Base-by-base conservation (phyloP, 306 rosid genomes). In the Fragaria vesca region DNA sequence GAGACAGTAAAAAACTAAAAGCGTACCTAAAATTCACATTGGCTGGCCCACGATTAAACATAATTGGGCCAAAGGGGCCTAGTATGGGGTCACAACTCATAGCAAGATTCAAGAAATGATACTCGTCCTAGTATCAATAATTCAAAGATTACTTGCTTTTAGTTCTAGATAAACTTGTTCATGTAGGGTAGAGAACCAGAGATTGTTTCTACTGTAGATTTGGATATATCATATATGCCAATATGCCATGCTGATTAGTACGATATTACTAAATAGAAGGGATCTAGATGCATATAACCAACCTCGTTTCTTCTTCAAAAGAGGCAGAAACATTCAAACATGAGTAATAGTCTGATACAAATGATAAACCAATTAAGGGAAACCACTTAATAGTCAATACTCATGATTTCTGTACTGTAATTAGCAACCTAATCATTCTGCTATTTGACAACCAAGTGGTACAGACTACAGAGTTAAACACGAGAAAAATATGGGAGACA, bases 11-110 rank as follows among this genome's bases (percentile, higher is more conserved):
- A 58, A 26, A 18, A 4, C 34, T 32, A 32, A 32, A 32, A 32
- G 34, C 34, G 57, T 15, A 43, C 58, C 69, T 21, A 3, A 3
- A 36, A 62, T 18, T 46, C 60, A 16, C 71, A 7, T 11, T 75
- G 61, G 36, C 58, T 60, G 57, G 50, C 30, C 78, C 57, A 62
- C 78, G 47, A 18, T 21, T 18, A 74, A 5, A 32, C 70, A 6
- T 4, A 30, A 1, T 75, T 46, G 62, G 71, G 71, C 46, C 70
- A 28, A 57, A 16, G 69, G 69, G 69, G 69, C 45, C 69, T 65
- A 43, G 6, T 6, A 17, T 24, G 71, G 40, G 34, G 16, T 38
- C 48, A 18, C 3, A 66, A 30, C 71, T 13, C n/a, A 13, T 58
- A 8, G 43, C 28, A 58, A 20, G 50, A 34, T 7, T 13, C 40